Percentiles rank a stretch among this genome's conserved stretches.
These are phyloP conservation scores for Pseudocercospora pini-densiflorae DNA, from an alignment of 2,329 filamentous ascomycete genomes.

Conservation along the genomic window DNA sequence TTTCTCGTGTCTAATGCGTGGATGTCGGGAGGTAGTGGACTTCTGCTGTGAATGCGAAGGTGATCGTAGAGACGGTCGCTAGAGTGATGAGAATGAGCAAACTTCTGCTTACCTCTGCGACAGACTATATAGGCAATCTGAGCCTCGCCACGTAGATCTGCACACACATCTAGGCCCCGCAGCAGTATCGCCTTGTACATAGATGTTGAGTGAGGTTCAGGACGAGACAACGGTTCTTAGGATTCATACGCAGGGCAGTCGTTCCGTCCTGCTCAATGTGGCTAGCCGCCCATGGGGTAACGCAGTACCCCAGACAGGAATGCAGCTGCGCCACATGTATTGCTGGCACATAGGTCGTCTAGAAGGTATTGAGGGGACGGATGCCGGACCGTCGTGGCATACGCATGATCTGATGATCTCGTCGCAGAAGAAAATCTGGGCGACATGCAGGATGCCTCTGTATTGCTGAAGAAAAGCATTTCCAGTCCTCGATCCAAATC, in stretches of 20 bases:
- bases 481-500: too few species aligned
- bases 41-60: too few species aligned
- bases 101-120: neutral
- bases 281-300: neutral
- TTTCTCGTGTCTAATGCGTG: neutral
- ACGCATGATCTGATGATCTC: too few species aligned
- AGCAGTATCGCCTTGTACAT: neutral
- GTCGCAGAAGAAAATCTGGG: too few species aligned
- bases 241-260: constrained; percentile 1
- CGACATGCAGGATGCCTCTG: too few species aligned
- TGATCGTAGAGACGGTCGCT: neutral
- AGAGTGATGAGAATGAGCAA: neutral
- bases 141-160: neutral
- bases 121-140: neutral
- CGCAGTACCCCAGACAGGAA: neutral
- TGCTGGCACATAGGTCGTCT: neutral
- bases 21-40: neutral
- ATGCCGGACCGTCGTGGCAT: neutral
- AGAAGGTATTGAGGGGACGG: neutral
- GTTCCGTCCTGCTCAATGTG: constrained; percentile 1
- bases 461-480: too few species aligned
- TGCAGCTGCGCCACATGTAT: neutral
- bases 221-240: neutral
- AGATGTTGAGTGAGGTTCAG: neutral
- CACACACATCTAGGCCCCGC: constrained; percentile 1